Evolutionary conservation across 345 rosid genomes (phyloP), one percentile per base, ranked within the genome.

Genomic region (Erysimum cheiranthoides): DNA sequence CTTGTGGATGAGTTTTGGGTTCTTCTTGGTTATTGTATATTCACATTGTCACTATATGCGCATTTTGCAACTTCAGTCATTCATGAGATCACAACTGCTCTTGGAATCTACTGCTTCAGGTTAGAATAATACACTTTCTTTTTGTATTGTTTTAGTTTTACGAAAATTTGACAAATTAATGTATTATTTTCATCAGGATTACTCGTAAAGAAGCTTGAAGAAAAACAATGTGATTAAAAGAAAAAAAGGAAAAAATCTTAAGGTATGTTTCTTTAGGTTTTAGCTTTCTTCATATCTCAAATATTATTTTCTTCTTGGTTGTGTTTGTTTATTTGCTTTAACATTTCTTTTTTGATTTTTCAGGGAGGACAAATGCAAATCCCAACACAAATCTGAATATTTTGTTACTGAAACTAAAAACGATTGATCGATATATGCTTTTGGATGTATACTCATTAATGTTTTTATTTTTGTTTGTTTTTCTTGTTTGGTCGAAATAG

Each of bases 81-180:
- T 71, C 89, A 89, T 77, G 99, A 96, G 84, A 96, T 96, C 75
- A 96, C 98, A 5, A 68, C 90, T 2, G 97, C 99, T 21, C 80
- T 96, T 87, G 99, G 99, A 75, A 96, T 96, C 67, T 72, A 73
- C 82, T 96, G 98, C 92, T 96, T 96, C 98, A 93, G 99, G 99
- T 96, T 78, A 57, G 72, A 14, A 54, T 64, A 0, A 12, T 59
- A 6, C 9, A 3, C 7, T 36, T 6, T 21, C 0, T 46, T 30
- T 13, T 39, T 13, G 11, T 18, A 6, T 35, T 11, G 16, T 39
- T 56, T 12, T 46, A 12, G 7, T 51, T 54, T 59, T 60, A 5
- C 4, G n/a, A 35, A 61, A 60, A 42, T 0, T 30, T n/a, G 49
- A 59, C 25, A 2, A 8, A 8, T 16, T 32, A 16, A 30, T 52